Evolutionary conservation across 1,284 basidiomycete genomes (phyloP).

Genomic region (Heliocybe sulcata): DNA sequence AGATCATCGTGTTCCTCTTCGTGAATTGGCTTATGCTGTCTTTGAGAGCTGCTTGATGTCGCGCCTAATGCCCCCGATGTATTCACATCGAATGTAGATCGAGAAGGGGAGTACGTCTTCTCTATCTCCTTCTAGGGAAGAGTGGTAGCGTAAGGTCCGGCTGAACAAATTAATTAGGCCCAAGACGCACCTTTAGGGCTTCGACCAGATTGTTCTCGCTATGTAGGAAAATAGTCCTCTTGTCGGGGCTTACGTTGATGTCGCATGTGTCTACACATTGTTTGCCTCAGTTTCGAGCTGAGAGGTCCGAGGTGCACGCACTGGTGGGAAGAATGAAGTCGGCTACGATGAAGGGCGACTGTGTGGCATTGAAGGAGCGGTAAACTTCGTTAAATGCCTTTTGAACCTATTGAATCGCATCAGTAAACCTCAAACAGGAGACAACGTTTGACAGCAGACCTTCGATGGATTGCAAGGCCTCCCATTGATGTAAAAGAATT

Average conservation of each 20-base stretch:
- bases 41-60: not conserved
- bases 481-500: conserved; percentile 94
- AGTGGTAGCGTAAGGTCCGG: conserved; percentile 4
- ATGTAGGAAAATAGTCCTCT: conserved; percentile 90
- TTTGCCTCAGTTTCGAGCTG: not conserved
- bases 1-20: too few relatives aligned
- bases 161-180: conserved; percentile 10
- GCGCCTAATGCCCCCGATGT: not conserved
- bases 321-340: conserved; percentile 79
- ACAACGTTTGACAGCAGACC: conserved; percentile 30
- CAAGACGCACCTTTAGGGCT: conserved; percentile 65
- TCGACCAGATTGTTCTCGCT: conserved; percentile 80
- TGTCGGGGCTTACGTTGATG: conserved; percentile 96
- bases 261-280: conserved; percentile 68
- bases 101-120: conserved; percentile 51
- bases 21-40: too few relatives aligned
- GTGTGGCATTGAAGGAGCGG: conserved; percentile 75
- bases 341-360: conserved; percentile 79
- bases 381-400: conserved; percentile 90
- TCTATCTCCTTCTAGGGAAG: conserved; percentile 47
- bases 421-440: conserved; percentile 2
- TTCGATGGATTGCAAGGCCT: conserved; percentile 80
- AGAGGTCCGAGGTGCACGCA: conserved; percentile 32
- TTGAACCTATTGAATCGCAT: conserved; percentile 45
- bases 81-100: conserved; percentile 65